These are phyloP conservation scores for Suillus alpinus DNA, from an alignment of 768 basidiomycete genomes.

Conservation along the genomic window DNA sequence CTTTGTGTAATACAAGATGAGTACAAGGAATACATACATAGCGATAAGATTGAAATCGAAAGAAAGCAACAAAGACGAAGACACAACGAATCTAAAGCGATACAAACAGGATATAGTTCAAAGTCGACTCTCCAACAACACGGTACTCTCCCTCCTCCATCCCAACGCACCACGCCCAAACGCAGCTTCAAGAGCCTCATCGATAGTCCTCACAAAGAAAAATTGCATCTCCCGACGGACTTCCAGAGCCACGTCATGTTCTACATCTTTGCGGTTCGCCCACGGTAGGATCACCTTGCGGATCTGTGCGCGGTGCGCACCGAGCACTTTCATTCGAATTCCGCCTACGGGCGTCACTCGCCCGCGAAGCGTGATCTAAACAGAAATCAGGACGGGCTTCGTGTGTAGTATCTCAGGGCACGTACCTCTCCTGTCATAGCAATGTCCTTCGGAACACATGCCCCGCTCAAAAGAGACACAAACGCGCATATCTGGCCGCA, in stretches of 20 bases:
- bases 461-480: constrained; percentile 78
- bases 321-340: constrained; percentile 89
- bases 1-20: neutral
- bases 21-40: constrained; percentile 2
- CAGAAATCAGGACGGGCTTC: neutral
- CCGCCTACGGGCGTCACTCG: constrained; percentile 84
- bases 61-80: neutral
- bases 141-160: constrained; percentile 52
- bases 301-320: constrained; percentile 84
- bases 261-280: constrained; percentile 84
- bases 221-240: constrained; percentile 76
- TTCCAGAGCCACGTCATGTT: constrained; percentile 76
- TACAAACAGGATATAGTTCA: constrained; percentile 19
- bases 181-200: constrained; percentile 79
- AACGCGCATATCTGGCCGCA: constrained; percentile 69
- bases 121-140: constrained; percentile 54
- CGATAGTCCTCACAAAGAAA: constrained; percentile 74
- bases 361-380: constrained; percentile 76
- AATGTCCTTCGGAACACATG: constrained; percentile 64
- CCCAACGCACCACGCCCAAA: constrained; percentile 69
- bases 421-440: constrained; percentile 90
- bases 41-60: neutral
- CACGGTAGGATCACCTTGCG: constrained; percentile 82
- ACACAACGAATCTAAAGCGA: neutral
- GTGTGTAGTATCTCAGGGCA: neutral